Evolutionary conservation across 148 eudicot genomes (phyloP).

Genomic region (Drosera capensis): DNA sequence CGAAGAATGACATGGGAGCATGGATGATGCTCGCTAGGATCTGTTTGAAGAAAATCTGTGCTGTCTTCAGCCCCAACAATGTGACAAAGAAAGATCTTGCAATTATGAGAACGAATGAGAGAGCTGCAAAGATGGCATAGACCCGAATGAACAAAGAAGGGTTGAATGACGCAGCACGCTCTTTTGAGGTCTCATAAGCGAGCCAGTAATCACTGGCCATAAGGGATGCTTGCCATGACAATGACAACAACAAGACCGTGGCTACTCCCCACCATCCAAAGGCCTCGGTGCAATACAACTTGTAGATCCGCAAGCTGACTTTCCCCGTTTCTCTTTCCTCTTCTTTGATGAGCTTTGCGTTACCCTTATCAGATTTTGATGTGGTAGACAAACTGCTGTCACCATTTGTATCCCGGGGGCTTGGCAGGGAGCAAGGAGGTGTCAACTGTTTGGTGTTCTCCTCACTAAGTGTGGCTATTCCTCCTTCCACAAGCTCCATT

Average conservation of each 20-base stretch:
- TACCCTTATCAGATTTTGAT: slow-evolving; percentile 23
- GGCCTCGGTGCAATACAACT: slow-evolving; percentile 69
- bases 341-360: slow-evolving; percentile 72
- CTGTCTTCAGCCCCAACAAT: slow-evolving; percentile 58
- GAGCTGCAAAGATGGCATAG: slow-evolving; percentile 41
- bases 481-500: slow-evolving; percentile 81
- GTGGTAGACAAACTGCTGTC: slow-evolving; percentile 15
- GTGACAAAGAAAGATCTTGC: slow-evolving; percentile 32
- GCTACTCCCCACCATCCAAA: slow-evolving; percentile 84
- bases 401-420: slow-evolving; percentile 23
- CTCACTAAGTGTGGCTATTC: slow-evolving; percentile 9
- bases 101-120: slow-evolving; percentile 33
- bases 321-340: slow-evolving; percentile 77
- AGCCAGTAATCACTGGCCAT: slow-evolving; percentile 90
- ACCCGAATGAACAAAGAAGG: slow-evolving; percentile 54
- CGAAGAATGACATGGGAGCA: slow-evolving; percentile 98
- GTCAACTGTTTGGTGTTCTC: slow-evolving; percentile 21
- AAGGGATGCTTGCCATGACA: slow-evolving; percentile 56
- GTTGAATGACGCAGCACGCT: slow-evolving; percentile 32
- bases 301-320: slow-evolving; percentile 61
- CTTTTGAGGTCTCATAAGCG: slow-evolving; percentile 68
- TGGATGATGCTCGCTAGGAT: slow-evolving; percentile 62
- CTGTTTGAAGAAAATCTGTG: slow-evolving; percentile 48
- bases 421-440: slow-evolving; percentile 16
- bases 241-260: slow-evolving; percentile 24